phyloP scores from a whole-genome alignment of 495 filamentous ascomycete genomes.

The Neurospora sp. region DNA sequence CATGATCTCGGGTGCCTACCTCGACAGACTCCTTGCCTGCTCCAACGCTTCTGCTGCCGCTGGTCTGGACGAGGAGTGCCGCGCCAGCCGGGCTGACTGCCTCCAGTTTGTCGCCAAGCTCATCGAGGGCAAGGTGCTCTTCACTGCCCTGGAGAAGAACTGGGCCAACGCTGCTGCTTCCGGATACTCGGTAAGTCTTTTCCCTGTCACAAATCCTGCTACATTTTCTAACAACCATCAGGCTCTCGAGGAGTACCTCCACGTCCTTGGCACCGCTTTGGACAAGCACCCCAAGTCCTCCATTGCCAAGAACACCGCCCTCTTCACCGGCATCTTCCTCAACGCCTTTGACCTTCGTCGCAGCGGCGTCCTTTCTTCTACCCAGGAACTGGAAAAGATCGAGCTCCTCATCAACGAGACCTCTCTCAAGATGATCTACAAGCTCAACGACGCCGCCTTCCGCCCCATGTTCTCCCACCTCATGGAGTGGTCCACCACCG shows the following conservation, averaged over 20 bases:
- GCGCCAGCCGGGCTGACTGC: conserved; percentile 57
- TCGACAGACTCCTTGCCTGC: conserved; percentile 57
- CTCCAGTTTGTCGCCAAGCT: conserved; percentile 61
- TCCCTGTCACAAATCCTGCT: not conserved
- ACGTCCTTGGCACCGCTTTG: conserved; percentile 54
- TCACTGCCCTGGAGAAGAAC: conserved; percentile 58
- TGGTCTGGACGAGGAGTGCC: conserved; percentile 41
- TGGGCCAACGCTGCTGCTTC: conserved; percentile 50
- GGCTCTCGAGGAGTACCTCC: conserved; percentile 57
- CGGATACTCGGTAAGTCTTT: conserved; percentile 46
- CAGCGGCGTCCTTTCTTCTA: conserved; percentile 19
- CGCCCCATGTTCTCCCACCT: conserved; percentile 80
- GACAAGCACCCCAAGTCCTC: conserved; percentile 65
- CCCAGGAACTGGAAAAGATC: conserved; percentile 29
- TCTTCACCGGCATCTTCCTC: conserved; percentile 61
- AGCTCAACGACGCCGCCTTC: conserved; percentile 93
- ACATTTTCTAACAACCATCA: conserved; percentile 12
- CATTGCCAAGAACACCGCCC: conserved; percentile 56
- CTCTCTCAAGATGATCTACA: conserved; percentile 82
- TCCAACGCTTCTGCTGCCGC: conserved; percentile 60
- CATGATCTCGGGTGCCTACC: conserved; percentile 65
- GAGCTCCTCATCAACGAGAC: conserved; percentile 55
- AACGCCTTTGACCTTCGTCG: conserved; percentile 64
- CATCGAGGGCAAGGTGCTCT: conserved; percentile 54
- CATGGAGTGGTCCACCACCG: conserved; percentile 61